Conservation (phyloP, 805 yeast species). For the Monosporozyma servazzii region DNA sequence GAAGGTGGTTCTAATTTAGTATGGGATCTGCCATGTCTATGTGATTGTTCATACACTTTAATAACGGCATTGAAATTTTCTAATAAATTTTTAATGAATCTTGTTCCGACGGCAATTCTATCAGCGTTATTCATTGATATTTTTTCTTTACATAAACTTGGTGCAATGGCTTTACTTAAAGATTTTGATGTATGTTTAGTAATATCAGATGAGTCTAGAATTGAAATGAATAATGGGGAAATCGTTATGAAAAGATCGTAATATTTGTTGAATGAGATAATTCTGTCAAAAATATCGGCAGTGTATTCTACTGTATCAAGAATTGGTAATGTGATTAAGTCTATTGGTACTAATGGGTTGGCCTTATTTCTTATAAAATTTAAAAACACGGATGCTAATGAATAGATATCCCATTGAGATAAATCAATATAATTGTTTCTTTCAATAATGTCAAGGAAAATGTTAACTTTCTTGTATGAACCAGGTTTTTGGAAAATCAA, state of each 20-base stretch:
- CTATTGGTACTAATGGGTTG: constrained; percentile 43
- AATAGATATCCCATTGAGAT: constrained; percentile 53
- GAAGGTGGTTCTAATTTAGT: neutral
- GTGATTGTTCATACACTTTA: constrained; percentile 8
- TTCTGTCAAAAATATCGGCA: constrained; percentile 26
- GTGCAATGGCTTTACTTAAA: constrained; percentile 39
- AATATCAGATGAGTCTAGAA: constrained; percentile 29
- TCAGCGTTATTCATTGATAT: constrained; percentile 37
- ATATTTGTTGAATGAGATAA: constrained; percentile 28
- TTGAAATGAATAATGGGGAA: constrained; percentile 38
- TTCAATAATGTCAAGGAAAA: constrained; percentile 41
- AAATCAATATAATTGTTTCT: constrained; percentile 50
- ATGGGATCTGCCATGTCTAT: constrained; percentile 5
- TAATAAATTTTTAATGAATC: constrained; percentile 46
- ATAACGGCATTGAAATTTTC: constrained; percentile 39
- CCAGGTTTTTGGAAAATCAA: constrained; percentile 51
- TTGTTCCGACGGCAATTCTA: constrained; percentile 39
- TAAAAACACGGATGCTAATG: constrained; percentile 35
- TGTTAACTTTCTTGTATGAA: constrained; percentile 35
- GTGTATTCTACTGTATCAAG: constrained; percentile 41
- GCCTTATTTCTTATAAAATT: constrained; percentile 45
- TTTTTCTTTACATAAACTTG: constrained; percentile 48
- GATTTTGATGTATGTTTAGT: constrained; percentile 37
- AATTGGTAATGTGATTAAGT: constrained; percentile 44
- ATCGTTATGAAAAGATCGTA: constrained; percentile 33